Evolutionary conservation across 2,329 filamentous ascomycete genomes (phyloP), one percentile per base, ranked within the genome.

Genomic region (Shiraia bambusicola): DNA sequence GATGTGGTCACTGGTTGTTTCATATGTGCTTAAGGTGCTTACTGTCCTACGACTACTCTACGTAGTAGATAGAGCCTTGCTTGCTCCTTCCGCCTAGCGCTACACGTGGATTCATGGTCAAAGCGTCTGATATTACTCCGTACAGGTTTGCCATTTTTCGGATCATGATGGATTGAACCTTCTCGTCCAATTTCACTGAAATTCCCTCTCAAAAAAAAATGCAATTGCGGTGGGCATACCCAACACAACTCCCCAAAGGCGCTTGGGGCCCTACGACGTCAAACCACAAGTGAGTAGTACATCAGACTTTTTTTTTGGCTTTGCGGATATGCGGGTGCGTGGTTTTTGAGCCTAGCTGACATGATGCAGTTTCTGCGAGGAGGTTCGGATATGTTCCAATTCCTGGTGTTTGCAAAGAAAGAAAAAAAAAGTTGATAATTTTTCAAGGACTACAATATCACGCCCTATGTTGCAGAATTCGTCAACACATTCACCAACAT

Each of bases 401-500:
- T n/a, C 10, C 40, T 9, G 15, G 19, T n/a, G 25, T 19, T 6
- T n/a, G n/a, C n/a, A n/a, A n/a, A n/a, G n/a, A n/a, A n/a, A n/a
- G n/a, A n/a, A n/a, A n/a, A 22, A 8, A 22, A 8, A 8, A 22
- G 19, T 4, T 22, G 19, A 5, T 22, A 8, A 22, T 22, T 22
- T 4, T 14, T 14, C 3, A 24, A 83, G 66, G 79, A 82, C 56
- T 81, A 78, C 50, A 73, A 70, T 38, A 61, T 80, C 37, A 76
- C 75, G 2, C 54, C 61, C 3, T 79, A 79, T 52, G 66, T 79
- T 34, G 77, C 73, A 24, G 77, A 80, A 49, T 76, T 79, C 45
- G 63, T 79, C 43, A 80, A 79, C 49, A 74, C 77, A 1, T 46
- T 79, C 33, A 77, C 75, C 3, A 80, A 78, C 48, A 37, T 76